phyloP scores from a whole-genome alignment of 2,329 filamentous ascomycete genomes.

The Colletotrichum sp. region DNA sequence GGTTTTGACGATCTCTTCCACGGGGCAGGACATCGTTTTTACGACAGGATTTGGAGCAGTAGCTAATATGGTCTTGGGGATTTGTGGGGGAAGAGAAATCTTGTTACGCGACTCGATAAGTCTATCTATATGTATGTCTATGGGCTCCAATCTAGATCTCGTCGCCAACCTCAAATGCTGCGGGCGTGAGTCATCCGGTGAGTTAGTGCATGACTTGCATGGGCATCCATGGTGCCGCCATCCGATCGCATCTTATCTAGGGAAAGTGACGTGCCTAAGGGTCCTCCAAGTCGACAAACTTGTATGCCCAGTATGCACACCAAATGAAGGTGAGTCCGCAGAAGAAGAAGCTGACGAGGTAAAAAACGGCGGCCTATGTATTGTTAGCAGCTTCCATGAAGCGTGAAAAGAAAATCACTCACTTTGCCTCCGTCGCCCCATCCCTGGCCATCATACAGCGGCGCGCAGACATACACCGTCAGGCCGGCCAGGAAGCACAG shows the following conservation, averaged over 20 bases:
- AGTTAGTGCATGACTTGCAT: not conserved
- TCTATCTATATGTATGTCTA: not conserved
- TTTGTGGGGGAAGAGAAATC: not conserved
- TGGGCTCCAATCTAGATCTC: not conserved
- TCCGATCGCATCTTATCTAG: not conserved
- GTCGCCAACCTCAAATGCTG: not conserved
- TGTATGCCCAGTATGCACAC: constrained; percentile 33
- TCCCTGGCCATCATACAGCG: constrained; percentile 24
- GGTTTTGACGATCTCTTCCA: constrained; percentile 31
- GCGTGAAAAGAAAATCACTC: not conserved
- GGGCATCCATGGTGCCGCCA: not conserved
- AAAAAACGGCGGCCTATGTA: constrained; percentile 24
- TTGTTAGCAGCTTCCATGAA: not conserved
- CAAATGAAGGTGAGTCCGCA: constrained; percentile 25
- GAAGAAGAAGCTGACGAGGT: constrained; percentile 23
- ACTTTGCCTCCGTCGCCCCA: constrained; percentile 24
- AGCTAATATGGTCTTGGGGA: not conserved
- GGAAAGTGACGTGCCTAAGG: not conserved
- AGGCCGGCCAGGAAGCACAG: constrained; percentile 26
- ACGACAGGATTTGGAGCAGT: not conserved
- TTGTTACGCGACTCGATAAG: too few species aligned
- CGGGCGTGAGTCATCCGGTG: constrained; percentile 18
- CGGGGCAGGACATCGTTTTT: constrained; percentile 13
- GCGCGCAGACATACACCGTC: constrained; percentile 27
- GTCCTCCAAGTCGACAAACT: constrained; percentile 25